Conservation (phyloP, 768 basidiomycete genomes). For the Flagelloscypha sp. region DNA sequence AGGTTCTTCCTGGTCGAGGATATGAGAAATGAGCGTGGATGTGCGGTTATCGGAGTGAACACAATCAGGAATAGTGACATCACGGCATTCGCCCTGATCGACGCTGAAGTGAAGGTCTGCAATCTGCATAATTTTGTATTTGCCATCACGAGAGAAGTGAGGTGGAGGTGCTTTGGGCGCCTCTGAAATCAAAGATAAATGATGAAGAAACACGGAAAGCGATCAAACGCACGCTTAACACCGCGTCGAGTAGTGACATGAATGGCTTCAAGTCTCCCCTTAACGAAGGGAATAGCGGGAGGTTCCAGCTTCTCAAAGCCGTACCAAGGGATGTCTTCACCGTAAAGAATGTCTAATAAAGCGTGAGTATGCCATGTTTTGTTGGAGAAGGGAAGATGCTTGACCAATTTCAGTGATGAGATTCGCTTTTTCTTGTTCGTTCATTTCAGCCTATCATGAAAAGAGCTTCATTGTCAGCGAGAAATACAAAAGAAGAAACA, state of each 20-base stretch:
- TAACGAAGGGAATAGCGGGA: constrained; percentile 39
- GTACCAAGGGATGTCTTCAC: constrained; percentile 77
- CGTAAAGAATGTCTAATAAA: constrained; percentile 90
- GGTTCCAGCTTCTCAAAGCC: constrained; percentile 73
- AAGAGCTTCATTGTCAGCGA: too few species aligned
- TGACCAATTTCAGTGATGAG: constrained; percentile 84
- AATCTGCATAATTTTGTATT: constrained; percentile 83
- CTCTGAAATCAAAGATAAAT: constrained; percentile 26
- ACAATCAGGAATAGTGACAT: constrained; percentile 53
- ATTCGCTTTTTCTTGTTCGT: constrained; percentile 43
- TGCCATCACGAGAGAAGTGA: constrained; percentile 76
- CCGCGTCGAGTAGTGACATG: constrained; percentile 65
- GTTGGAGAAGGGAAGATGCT: too few species aligned
- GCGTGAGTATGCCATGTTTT: too few species aligned
- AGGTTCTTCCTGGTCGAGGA: constrained; percentile 76
- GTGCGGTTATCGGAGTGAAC: constrained; percentile 72
- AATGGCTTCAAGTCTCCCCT: constrained; percentile 39
- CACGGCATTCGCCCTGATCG: constrained; percentile 66
- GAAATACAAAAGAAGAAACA: too few species aligned
- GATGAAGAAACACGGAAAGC: background rate
- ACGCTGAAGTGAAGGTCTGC: constrained; percentile 94
- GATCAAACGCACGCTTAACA: constrained; percentile 51
- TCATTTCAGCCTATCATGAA: constrained; percentile 53
- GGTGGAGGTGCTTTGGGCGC: constrained; percentile 69
- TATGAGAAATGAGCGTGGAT: constrained; percentile 55